Base-by-base conservation (phyloP, 306 rosid genomes). In the Fragaria ananassa region DNA sequence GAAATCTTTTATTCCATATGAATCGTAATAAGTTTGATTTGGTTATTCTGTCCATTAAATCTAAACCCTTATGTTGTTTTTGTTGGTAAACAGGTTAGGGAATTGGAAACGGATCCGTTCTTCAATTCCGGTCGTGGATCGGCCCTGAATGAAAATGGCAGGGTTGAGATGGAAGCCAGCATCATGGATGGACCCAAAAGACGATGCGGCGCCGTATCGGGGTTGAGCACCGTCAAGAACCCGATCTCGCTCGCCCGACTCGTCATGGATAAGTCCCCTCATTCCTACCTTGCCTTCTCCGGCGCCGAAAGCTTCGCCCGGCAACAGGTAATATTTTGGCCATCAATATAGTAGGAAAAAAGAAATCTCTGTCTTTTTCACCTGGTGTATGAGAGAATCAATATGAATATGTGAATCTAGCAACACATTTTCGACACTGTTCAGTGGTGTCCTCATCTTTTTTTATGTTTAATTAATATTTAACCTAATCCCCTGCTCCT, bases 51-150 rank as follows among this genome's bases (percentile, higher is more conserved):
- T 8, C 14, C 25, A 13, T 54, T 54, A 54, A 54, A 53, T 19
- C 25, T 6, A 53, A 53, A 53, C 60, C 4, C 2, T 0, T 7
- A 19, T 2, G 11, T 37, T 50, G 15, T 0, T 3, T 21, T 74
- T 49, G 51, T 50, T 8, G 9, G 23, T 46, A 67, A 47, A 63
- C 71, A 96, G 99, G 97, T 92, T 31, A 80, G 93, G 73, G 90
- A 92, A 71, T 70, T 92, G 65, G 99, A 96, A 71, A 85, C 92
- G 0, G 91, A 96, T 81, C 99, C 99, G 0, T 60, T 91, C 60
- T 96, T 92, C 77, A 96, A 96, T 61, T 96, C 99, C 0, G 99
- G 99, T 1, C 93, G 98, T 70, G 99, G 98, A 81, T 92, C 99
- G 6, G 96, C 97, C 5, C 76, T 96, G 19, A 91, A 96, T 4